Conservation (phyloP, 2,329 filamentous ascomycete genomes). For the Penicillium palitans region DNA sequence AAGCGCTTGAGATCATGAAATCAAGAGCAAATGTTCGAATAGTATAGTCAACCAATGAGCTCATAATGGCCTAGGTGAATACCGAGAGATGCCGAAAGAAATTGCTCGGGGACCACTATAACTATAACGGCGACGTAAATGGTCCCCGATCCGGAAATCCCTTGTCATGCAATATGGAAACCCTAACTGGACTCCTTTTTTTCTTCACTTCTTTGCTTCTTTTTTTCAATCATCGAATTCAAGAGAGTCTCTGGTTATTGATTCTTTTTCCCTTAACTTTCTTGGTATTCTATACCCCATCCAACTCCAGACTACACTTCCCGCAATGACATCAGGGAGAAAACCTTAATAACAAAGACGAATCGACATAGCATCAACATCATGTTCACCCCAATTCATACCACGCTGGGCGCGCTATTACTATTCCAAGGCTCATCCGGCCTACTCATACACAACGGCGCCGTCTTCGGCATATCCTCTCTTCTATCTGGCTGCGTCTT, state of each 20-base stretch:
- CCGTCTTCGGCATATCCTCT: slow-evolving; percentile 53
- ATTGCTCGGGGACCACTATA: slow-evolving; percentile 21
- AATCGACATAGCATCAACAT: background rate
- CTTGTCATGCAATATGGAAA: slow-evolving; percentile 8
- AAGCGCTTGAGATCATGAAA: background rate
- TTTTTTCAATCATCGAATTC: background rate
- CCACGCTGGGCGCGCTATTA: slow-evolving; percentile 52
- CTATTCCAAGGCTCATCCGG: slow-evolving; percentile 53
- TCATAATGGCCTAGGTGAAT: background rate
- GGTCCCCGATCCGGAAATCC: slow-evolving; percentile 24
- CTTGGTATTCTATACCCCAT: background rate
- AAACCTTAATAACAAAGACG: slow-evolving; percentile 10
- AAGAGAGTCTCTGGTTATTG: background rate
- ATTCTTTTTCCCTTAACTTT: too few relatives aligned
- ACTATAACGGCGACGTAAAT: slow-evolving; percentile 9
- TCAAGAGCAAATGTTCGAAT: background rate
- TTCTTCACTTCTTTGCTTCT: background rate
- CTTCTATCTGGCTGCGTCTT: slow-evolving; percentile 46
- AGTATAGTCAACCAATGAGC: background rate
- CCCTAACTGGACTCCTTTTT: background rate
- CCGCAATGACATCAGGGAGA: slow-evolving; percentile 13
- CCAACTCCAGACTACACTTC: background rate
- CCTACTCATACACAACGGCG: slow-evolving; percentile 54
- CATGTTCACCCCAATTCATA: slow-evolving; percentile 57
- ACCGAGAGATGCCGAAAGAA: slow-evolving; percentile 4